These are phyloP conservation scores for Echria macrotheca DNA, from an alignment of 495 filamentous ascomycete genomes.

Conservation along the genomic window DNA sequence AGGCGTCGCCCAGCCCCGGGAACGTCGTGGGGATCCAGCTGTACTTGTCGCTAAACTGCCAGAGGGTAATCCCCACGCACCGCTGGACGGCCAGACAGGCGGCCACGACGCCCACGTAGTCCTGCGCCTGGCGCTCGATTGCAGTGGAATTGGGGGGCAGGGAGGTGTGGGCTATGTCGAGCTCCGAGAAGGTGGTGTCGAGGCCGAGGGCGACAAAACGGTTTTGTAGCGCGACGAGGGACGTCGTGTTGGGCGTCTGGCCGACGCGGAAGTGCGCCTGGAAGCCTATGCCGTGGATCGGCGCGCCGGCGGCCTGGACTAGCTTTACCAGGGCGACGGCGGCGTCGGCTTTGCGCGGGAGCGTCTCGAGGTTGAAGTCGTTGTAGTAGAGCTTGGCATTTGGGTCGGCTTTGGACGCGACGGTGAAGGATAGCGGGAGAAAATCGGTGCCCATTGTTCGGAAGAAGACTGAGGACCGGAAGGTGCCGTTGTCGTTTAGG, in stretches of 20 bases:
- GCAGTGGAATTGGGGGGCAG: slow-evolving; percentile 28
- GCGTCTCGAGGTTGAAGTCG: slow-evolving; percentile 56
- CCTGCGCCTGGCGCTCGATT: slow-evolving; percentile 45
- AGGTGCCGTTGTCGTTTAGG: slow-evolving; percentile 41
- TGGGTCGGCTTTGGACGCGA: slow-evolving; percentile 31
- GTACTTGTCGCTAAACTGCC: slow-evolving; percentile 58
- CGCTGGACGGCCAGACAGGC: slow-evolving; percentile 45
- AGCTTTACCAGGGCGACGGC: slow-evolving; percentile 41
- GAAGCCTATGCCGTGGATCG: slow-evolving; percentile 55
- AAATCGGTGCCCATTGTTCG: slow-evolving; percentile 35
- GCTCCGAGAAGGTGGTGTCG: slow-evolving; percentile 53
- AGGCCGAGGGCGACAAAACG: slow-evolving; percentile 39
- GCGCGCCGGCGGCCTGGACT: slow-evolving; percentile 36
- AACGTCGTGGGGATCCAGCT: slow-evolving; percentile 46
- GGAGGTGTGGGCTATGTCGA: slow-evolving; percentile 47
- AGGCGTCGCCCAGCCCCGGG: slow-evolving; percentile 46
- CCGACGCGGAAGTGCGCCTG: slow-evolving; percentile 54
- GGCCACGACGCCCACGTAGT: slow-evolving; percentile 46
- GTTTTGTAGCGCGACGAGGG: slow-evolving; percentile 31
- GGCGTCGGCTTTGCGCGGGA: slow-evolving; percentile 40
- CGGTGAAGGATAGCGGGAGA: slow-evolving; percentile 42
- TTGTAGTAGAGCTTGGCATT: slow-evolving; percentile 53
- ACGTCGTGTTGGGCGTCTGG: slow-evolving; percentile 30
- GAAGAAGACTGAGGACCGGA: slow-evolving; percentile 34
- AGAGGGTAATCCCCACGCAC: slow-evolving; percentile 58